These are phyloP conservation scores for Acanthamoeba quina DNA, from an alignment of 208 protist genomes.

Conservation along the genomic window DNA sequence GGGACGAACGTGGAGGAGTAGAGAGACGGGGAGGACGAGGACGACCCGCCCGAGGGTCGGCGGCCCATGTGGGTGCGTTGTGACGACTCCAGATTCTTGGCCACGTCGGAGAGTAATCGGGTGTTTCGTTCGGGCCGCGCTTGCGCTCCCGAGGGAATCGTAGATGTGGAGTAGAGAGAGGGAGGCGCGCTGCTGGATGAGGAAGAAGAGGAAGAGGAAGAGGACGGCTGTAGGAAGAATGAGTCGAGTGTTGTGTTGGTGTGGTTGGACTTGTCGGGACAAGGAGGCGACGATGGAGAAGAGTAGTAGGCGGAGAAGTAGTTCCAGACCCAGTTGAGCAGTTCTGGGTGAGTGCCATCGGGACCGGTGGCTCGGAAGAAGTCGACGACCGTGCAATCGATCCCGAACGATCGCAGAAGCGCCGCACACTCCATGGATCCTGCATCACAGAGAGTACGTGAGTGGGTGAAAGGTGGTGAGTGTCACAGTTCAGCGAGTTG, in stretches of 20 bases:
- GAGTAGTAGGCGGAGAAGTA: constrained; percentile 60
- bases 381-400: constrained; percentile 70
- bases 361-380: constrained; percentile 62
- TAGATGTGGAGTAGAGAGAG: not conserved
- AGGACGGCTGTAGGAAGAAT: not conserved
- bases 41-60: not conserved
- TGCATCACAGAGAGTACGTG: not conserved
- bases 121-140: not conserved
- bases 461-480: not conserved
- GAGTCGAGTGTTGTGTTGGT: not conserved
- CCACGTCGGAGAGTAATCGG: not conserved
- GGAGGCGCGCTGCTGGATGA: not conserved
- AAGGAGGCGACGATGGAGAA: not conserved
- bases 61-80: not conserved
- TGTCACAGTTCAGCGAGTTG: not conserved
- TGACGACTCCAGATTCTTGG: not conserved
- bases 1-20: constrained; percentile 13
- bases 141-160: not conserved
- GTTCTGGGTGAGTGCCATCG: constrained; percentile 59
- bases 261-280: not conserved
- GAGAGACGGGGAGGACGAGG: constrained; percentile 32
- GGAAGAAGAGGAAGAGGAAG: not conserved
- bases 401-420: constrained; percentile 71
- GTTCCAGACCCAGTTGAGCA: constrained; percentile 66
- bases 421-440: constrained; percentile 74